Base-by-base conservation (phyloP, 495 filamentous ascomycete genomes). In the Podospora appendiculata region DNA sequence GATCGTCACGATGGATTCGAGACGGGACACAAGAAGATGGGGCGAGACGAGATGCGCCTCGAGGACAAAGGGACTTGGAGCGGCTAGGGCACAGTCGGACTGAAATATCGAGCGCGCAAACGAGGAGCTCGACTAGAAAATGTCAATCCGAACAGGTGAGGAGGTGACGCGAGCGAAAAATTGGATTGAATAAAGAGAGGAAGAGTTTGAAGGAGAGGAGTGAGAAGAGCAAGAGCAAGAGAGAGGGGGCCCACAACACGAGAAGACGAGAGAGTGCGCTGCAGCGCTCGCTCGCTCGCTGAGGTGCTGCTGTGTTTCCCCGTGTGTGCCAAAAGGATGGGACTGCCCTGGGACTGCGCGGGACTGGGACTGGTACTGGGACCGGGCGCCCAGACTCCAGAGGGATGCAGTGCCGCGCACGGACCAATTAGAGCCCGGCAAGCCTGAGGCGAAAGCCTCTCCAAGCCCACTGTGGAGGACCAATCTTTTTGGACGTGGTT, bases 131-230 rank as follows among this genome's bases (percentile, higher is more conserved):
- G 51, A 51, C 49, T 42, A 47, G 56, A 54, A 42, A 54, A 45
- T 13, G 44, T 42, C 59, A 50, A 19, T 45, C 47, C 47, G 58
- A 51, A 45, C 34, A 47, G 58, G 48, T 47, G 56, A 60, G 52
- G 63, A 58, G 59, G 62, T 55, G 51, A 60, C 60, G 60, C 58
- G 63, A 9, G 43, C 36, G 36, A 10, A 58, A 64, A 66, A 60
- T 51, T 38, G 45, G 51, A 58, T 49, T 56, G 58, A 53, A 58
- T 41, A 59, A 57, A 51, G 52, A 59, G 54, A 60, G 58, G 54
- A 61, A 68, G 63, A 66, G 61, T 68, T 66, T 64, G 63, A 60
- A 58, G 58, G 58, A 50, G 61, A 55, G 53, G 57, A 59, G 55
- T 46, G 60, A 52, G 61, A 57, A 57, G 58, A 55, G 57, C 52